A percentile compares a stretch with the other conserved stretches of the same genome.
These are phyloP conservation scores for Linderniella brevidens DNA, from an alignment of 257 asterid species.

Conservation along the genomic window DNA sequence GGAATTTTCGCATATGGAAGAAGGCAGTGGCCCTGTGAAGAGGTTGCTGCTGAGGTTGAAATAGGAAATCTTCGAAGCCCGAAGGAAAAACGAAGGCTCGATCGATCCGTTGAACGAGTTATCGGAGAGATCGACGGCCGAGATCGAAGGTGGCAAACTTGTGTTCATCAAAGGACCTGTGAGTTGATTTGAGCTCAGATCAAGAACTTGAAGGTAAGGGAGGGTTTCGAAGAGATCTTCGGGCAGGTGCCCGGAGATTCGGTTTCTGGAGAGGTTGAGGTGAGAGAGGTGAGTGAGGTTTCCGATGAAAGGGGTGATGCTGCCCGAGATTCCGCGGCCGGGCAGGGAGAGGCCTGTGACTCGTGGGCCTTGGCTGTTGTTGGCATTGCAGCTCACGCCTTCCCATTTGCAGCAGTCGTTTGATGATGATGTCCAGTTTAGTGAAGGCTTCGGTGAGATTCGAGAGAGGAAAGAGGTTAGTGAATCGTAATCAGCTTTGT, in stretches of 20 bases:
- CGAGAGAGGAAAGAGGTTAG: too few relatives aligned
- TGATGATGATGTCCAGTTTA: too few relatives aligned
- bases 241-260: conserved; percentile 11
- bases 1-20: conserved; percentile 17
- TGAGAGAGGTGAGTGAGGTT: conserved; percentile 9
- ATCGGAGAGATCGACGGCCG: conserved; percentile 17
- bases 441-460: too few relatives aligned
- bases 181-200: conserved; percentile 22
- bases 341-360: too few relatives aligned
- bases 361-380: too few relatives aligned
- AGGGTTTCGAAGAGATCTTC: neutral
- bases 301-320: conserved; percentile 5
- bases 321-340: too few relatives aligned
- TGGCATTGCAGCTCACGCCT: too few relatives aligned
- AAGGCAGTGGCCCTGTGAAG: conserved; percentile 22
- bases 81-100: conserved; percentile 4
- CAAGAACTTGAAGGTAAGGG: neutral
- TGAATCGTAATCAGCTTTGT: too few relatives aligned
- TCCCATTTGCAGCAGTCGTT: too few relatives aligned
- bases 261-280: conserved; percentile 4
- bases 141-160: too few relatives aligned
- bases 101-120: conserved; percentile 24
- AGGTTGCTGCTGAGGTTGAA: conserved; percentile 30
- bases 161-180: conserved; percentile 7
- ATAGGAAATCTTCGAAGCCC: conserved; percentile 8